Percentiles rank a stretch among this genome's conserved stretches.
Evolutionary conservation across 768 basidiomycete genomes (phyloP).

Genomic region (Agaricus bisporus): DNA sequence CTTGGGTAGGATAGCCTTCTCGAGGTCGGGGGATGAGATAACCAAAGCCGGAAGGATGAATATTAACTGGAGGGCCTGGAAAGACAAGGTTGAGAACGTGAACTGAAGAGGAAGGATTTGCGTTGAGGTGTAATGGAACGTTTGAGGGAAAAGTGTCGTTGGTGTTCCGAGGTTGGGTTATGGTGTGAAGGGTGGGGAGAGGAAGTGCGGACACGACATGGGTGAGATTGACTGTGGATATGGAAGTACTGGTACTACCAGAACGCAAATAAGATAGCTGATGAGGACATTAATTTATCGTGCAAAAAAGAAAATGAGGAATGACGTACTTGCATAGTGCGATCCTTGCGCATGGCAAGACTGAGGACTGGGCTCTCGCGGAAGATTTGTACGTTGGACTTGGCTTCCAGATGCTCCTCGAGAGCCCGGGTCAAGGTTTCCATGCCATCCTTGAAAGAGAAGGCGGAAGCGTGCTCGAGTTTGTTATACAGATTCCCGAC

Average conservation of each 20-base stretch:
- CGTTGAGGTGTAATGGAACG: slow-evolving; percentile 48
- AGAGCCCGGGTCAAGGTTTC: slow-evolving; percentile 58
- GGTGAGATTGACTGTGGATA: slow-evolving; percentile 31
- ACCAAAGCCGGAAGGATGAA: slow-evolving; percentile 88
- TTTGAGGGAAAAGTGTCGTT: neutral
- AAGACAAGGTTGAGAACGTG: slow-evolving; percentile 90
- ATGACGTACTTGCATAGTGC: slow-evolving; percentile 39
- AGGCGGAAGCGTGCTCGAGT: slow-evolving; percentile 66
- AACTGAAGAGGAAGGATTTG: slow-evolving; percentile 75
- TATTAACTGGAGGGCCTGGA: slow-evolving; percentile 34
- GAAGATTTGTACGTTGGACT: slow-evolving; percentile 55
- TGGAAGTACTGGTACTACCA: neutral
- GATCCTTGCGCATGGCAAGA: slow-evolving; percentile 27
- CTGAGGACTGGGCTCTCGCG: slow-evolving; percentile 32
- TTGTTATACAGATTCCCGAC: slow-evolving; percentile 39
- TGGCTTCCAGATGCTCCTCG: slow-evolving; percentile 34
- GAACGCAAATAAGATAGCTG: slow-evolving; percentile 1
- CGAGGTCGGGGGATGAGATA: slow-evolving; percentile 84
- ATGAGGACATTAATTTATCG: slow-evolving; percentile 3
- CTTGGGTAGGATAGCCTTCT: slow-evolving; percentile 37
- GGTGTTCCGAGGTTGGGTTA: slow-evolving; percentile 25
- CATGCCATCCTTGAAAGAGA: slow-evolving; percentile 77
- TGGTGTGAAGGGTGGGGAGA: slow-evolving; percentile 41
- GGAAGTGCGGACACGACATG: slow-evolving; percentile 78
- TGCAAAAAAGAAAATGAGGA: neutral